Conservation (phyloP, 805 yeast species). For the Candida germanica region DNA sequence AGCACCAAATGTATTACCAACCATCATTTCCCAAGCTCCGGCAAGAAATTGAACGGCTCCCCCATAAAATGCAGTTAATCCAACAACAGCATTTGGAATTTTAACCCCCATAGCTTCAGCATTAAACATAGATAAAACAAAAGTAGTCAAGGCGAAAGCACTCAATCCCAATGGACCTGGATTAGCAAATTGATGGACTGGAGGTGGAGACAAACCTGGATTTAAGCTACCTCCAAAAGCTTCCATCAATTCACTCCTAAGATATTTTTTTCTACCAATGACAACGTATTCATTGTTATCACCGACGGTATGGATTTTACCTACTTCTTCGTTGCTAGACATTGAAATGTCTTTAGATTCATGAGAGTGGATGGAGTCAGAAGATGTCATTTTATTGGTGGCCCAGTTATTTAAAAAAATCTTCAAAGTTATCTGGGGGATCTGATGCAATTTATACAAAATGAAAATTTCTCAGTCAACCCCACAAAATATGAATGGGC, state of each 20-base stretch:
- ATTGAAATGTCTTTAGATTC: conserved; percentile 13
- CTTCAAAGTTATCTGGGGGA: background rate
- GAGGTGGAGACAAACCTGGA: conserved; percentile 34
- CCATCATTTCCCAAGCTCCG: conserved; percentile 65
- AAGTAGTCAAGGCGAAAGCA: conserved; percentile 64
- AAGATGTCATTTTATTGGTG: conserved; percentile 4
- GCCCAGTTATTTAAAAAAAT: background rate
- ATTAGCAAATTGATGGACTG: conserved; percentile 61
- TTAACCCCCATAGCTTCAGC: conserved; percentile 55
- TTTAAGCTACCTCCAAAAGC: conserved; percentile 40
- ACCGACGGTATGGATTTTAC: conserved; percentile 32
- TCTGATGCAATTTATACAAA: background rate
- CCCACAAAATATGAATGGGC: too few species aligned
- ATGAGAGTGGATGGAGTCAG: conserved; percentile 16
- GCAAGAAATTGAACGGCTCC: conserved; percentile 60
- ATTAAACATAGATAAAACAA: conserved; percentile 56
- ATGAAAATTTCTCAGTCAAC: conserved; percentile 2
- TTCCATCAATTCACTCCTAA: conserved; percentile 37
- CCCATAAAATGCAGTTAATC: conserved; percentile 62
- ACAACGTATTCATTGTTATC: conserved; percentile 33
- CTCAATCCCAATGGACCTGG: conserved; percentile 67
- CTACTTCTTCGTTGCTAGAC: conserved; percentile 9
- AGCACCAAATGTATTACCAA: conserved; percentile 68
- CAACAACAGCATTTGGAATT: conserved; percentile 54
- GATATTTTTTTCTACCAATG: conserved; percentile 33